phyloP scores from a whole-genome alignment of 148 eudicot genomes.

The Amaranthus palmeri region DNA sequence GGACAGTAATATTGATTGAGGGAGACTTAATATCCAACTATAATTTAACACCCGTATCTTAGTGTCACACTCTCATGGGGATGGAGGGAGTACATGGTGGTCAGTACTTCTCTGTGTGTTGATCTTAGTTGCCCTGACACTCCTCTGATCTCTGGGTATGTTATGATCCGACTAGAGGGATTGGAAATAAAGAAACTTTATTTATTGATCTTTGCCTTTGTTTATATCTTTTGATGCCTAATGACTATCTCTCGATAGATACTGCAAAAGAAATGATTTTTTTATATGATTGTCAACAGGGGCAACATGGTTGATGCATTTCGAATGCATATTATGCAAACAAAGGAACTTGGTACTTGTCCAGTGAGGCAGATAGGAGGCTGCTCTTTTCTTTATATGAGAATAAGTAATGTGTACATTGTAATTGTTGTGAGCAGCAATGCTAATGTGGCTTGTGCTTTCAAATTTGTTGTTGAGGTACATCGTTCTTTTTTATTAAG shows the following conservation, averaged over 20 bases:
- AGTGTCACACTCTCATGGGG: too few species aligned
- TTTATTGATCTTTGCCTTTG: not conserved
- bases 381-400: conserved; percentile 96
- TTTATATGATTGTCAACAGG: conserved; percentile 32
- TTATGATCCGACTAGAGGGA: not conserved
- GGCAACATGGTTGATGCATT: conserved; percentile 99
- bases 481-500: conserved; percentile 3
- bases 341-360: conserved; percentile 97
- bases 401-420: conserved; percentile 96
- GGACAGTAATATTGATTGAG: not conserved
- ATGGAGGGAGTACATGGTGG: not conserved
- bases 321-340: conserved; percentile 96
- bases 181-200: not conserved
- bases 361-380: conserved; percentile 99
- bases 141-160: not conserved
- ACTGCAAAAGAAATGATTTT: conserved; percentile 6
- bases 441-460: conserved; percentile 97
- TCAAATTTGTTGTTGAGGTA: conserved; percentile 99
- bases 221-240: not conserved
- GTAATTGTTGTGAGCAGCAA: conserved; percentile 99
- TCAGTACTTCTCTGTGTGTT: too few species aligned
- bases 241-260: not conserved
- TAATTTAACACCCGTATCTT: too few species aligned
- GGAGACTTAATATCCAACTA: too few species aligned
- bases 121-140: too few species aligned